Evolutionary conservation across 1,139 yeast genomes (phyloP).

Genomic region (Kurtzmaniella natalensis): DNA sequence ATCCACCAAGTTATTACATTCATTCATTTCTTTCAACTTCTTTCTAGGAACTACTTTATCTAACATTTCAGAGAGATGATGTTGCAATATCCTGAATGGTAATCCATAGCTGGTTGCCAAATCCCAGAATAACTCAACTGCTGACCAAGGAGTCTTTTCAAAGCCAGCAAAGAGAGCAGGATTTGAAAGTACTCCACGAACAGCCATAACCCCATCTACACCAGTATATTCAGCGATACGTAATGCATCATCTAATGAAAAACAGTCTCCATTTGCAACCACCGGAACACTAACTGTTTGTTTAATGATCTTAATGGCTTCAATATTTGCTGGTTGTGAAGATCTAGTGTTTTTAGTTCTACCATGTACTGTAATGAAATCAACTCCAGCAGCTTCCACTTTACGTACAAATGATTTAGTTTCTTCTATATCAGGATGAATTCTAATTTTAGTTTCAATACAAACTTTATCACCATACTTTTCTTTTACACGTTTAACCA

Average conservation of each 20-base stretch:
- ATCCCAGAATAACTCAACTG: conserved; percentile 80
- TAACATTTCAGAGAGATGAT: conserved; percentile 85
- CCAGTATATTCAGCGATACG: conserved; percentile 62
- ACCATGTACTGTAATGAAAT: conserved; percentile 92
- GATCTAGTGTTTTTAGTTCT: conserved; percentile 82
- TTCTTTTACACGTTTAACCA: conserved; percentile 80
- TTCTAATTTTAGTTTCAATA: conserved; percentile 87
- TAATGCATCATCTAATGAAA: conserved; percentile 57
- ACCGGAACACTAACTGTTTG: conserved; percentile 68
- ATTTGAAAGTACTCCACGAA: conserved; percentile 77
- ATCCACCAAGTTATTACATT: conserved; percentile 51
- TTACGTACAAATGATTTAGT: conserved; percentile 68
- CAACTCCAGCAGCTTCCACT: conserved; percentile 87
- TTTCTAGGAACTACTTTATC: conserved; percentile 54
- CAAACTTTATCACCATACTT: conserved; percentile 67
- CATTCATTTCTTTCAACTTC: conserved; percentile 62
- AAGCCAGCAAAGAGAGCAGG: conserved; percentile 85
- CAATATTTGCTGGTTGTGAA: conserved; percentile 75
- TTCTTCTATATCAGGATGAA: conserved; percentile 69
- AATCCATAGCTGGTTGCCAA: conserved; percentile 74
- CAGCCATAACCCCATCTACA: conserved; percentile 95
- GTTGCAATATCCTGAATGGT: conserved; percentile 80
- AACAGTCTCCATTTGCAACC: conserved; percentile 95
- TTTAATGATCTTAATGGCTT: conserved; percentile 66
- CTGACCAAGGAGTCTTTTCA: conserved; percentile 80